Evolutionary conservation across 768 basidiomycete genomes (phyloP).

Genomic region (Ramaria rubella): DNA sequence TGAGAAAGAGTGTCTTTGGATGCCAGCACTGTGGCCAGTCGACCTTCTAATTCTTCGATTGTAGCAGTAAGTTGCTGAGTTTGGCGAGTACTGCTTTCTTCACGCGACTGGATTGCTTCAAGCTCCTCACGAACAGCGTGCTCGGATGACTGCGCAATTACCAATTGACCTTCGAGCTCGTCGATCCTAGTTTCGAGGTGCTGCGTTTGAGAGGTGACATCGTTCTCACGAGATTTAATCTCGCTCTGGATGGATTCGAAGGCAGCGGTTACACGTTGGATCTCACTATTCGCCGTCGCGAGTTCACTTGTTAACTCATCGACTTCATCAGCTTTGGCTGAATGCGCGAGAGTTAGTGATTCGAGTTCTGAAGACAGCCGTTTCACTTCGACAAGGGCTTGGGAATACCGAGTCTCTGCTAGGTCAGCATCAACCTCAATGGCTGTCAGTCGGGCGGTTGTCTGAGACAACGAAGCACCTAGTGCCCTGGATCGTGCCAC

Average conservation of each 20-base stretch:
- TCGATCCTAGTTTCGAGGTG: conserved; percentile 20
- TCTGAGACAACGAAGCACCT: conserved; percentile 31
- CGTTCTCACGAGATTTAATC: not conserved
- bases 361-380: conserved; percentile 28
- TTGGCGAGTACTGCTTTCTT: not conserved
- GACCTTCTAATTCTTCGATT: conserved; percentile 27
- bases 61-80: conserved; percentile 19
- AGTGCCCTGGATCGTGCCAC: conserved; percentile 27
- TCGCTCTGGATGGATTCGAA: conserved; percentile 15
- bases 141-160: too few relatives aligned
- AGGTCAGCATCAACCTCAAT: conserved; percentile 29
- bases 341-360: conserved; percentile 12
- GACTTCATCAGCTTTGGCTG: conserved; percentile 16
- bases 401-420: conserved; percentile 29
- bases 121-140: conserved; percentile 20
- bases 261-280: conserved; percentile 1
- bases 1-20: conserved; percentile 30
- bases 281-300: conserved; percentile 12
- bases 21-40: conserved; percentile 28
- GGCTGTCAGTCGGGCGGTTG: conserved; percentile 23
- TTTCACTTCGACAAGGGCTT: conserved; percentile 27
- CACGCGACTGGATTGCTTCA: not conserved
- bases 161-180: conserved; percentile 28
- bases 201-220: conserved; percentile 9
- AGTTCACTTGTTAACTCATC: conserved; percentile 15